phyloP scores from a whole-genome alignment of 2,329 filamentous ascomycete species.

The Stagonosporopsis tanaceti region DNA sequence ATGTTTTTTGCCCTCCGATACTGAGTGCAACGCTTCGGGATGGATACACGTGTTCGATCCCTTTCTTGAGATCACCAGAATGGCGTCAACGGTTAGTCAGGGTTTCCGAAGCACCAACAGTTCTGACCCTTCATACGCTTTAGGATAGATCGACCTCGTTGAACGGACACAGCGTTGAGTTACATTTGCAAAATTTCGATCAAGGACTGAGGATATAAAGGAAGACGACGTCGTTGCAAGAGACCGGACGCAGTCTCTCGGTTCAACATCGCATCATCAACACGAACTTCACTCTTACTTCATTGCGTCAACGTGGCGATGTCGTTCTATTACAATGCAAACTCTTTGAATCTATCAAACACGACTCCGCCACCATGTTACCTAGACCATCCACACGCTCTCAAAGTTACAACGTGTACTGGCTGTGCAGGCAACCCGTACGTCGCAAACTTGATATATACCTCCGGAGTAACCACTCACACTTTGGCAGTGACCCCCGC shows the following conservation, averaged over 20 bases:
- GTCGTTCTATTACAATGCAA: neutral
- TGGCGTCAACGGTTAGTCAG: neutral
- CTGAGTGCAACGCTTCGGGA: neutral
- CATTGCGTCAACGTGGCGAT: neutral
- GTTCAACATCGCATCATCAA: neutral
- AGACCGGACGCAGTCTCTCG: neutral
- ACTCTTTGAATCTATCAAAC: too few relatives aligned
- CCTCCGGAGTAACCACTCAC: neutral
- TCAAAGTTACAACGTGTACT: slow-evolving; percentile 12
- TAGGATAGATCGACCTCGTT: neutral
- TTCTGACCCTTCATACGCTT: neutral
- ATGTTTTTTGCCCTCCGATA: neutral
- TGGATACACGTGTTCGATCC: neutral
- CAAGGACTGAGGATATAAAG: neutral
- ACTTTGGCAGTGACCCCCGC: slow-evolving; percentile 3
- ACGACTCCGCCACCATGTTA: slow-evolving; percentile 7
- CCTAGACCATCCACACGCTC: slow-evolving; percentile 8
- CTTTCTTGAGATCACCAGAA: neutral
- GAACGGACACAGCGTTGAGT: neutral
- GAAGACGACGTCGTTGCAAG: neutral
- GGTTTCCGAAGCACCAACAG: neutral
- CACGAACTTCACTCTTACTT: neutral
- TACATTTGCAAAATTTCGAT: neutral
- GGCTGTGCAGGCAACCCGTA: slow-evolving; percentile 19
- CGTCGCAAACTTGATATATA: neutral